phyloP scores from a whole-genome alignment of 352 stramenopile species.

The Aphanomyces euteiches region DNA sequence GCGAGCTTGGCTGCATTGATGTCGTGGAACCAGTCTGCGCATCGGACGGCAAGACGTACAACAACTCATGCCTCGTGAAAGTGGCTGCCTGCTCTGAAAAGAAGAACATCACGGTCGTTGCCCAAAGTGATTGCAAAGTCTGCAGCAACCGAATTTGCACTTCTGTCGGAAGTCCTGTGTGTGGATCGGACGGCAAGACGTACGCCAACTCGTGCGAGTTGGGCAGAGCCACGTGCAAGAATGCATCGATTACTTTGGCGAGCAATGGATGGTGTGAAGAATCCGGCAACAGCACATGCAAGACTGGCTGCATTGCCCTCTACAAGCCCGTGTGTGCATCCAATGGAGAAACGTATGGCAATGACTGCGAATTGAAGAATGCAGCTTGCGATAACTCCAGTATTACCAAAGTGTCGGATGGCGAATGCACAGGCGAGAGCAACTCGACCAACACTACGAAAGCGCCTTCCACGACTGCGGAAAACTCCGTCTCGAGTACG shows the following conservation, averaged over 20 bases:
- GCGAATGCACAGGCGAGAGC: neutral
- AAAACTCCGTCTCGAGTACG: too few species aligned
- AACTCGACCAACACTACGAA: too few species aligned
- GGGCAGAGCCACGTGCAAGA: slow-evolving; percentile 3
- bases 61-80: neutral
- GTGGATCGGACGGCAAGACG: slow-evolving; percentile 15
- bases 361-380: slow-evolving; percentile 11
- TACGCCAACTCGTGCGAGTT: slow-evolving; percentile 16
- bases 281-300: neutral
- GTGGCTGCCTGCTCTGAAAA: too few species aligned
- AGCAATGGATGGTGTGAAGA: neutral
- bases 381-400: slow-evolving; percentile 14
- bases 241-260: slow-evolving; percentile 11
- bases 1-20: neutral
- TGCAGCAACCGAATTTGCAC: too few species aligned
- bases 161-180: neutral
- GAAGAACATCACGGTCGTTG: too few species aligned
- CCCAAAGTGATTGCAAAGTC: too few species aligned
- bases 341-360: slow-evolving; percentile 21
- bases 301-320: slow-evolving; percentile 27
- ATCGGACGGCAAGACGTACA: neutral
- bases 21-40: neutral
- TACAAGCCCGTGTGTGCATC: slow-evolving; percentile 13
- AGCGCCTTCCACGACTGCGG: too few species aligned
- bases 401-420: neutral